Percentiles rank a stretch among this genome's conserved stretches.
Conservation (phyloP, 306 rosid genomes). For the Vigna reflexopilosa region DNA sequence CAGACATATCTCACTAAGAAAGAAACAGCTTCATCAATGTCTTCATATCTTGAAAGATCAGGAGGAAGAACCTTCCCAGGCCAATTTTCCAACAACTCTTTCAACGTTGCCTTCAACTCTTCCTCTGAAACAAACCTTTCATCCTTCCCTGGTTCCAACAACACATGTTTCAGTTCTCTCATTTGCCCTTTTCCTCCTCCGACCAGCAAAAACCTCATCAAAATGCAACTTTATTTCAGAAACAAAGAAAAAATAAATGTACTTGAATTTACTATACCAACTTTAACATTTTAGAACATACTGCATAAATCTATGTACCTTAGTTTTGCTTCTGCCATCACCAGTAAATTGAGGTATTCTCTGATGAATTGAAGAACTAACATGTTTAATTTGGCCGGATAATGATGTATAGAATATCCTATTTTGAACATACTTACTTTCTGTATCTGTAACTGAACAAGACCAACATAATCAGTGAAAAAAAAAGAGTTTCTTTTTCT, state of each 20-base stretch:
- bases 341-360: constrained; percentile 33
- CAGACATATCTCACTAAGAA: constrained; percentile 72
- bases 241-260: background rate
- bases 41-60: constrained; percentile 75
- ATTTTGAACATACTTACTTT: constrained; percentile 26
- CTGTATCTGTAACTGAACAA: constrained; percentile 43
- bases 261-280: background rate
- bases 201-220: constrained; percentile 63
- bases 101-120: constrained; percentile 67
- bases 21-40: constrained; percentile 81
- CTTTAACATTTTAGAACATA: background rate
- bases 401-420: constrained; percentile 16
- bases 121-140: constrained; percentile 83
- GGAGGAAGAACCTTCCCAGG: constrained; percentile 78
- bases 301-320: constrained; percentile 46
- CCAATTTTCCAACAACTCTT: constrained; percentile 79
- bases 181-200: constrained; percentile 74
- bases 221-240: background rate
- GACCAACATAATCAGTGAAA: background rate
- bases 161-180: constrained; percentile 70
- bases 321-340: constrained; percentile 40
- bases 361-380: constrained; percentile 45
- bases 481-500: background rate
- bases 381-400: constrained; percentile 23
- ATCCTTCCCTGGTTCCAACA: constrained; percentile 83